Evolutionary conservation across 495 filamentous ascomycete genomes (phyloP).

Genomic region (Hyaloscypha variabilis): DNA sequence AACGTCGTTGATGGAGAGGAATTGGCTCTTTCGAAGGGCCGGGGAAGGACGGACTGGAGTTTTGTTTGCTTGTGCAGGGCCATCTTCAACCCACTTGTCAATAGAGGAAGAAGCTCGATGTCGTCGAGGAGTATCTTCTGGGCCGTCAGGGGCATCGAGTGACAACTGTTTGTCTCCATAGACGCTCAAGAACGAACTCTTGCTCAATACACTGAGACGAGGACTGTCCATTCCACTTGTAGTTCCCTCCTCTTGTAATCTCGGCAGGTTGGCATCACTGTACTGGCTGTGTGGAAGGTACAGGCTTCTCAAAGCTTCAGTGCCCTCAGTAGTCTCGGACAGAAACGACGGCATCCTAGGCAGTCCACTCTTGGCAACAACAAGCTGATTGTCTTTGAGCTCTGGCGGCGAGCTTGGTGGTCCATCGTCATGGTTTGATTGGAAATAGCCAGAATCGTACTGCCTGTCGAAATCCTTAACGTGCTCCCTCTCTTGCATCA

Average conservation of each 20-base stretch:
- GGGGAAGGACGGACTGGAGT: conserved; percentile 19
- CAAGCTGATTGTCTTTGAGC: conserved; percentile 5
- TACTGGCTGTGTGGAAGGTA: conserved; percentile 54
- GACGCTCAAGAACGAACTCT: conserved; percentile 75
- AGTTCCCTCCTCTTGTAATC: conserved; percentile 36
- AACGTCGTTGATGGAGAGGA: conserved; percentile 44
- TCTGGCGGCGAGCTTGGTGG: conserved; percentile 24
- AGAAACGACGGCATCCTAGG: conserved; percentile 69
- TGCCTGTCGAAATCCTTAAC: conserved; percentile 26
- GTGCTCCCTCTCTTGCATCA: conserved; percentile 38
- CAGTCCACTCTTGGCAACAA: conserved; percentile 31
- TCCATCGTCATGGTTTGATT: conserved; percentile 21
- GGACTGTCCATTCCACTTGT: conserved; percentile 56
- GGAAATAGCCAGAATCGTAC: conserved; percentile 23
- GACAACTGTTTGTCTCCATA: conserved; percentile 48
- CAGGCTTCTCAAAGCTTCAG: conserved; percentile 66
- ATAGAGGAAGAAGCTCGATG: conserved; percentile 30
- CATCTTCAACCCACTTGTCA: conserved; percentile 33
- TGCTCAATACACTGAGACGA: conserved; percentile 74
- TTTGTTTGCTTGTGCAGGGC: conserved; percentile 22
- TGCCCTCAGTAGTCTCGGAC: conserved; percentile 60
- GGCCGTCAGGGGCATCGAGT: conserved; percentile 28
- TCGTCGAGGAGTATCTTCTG: conserved; percentile 32
- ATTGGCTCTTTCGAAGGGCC: conserved; percentile 34
- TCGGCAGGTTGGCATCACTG: conserved; percentile 43